Evolutionary conservation across 176 grass and related monocot species (phyloP).

Genomic region (Alloteropsis semialata): DNA sequence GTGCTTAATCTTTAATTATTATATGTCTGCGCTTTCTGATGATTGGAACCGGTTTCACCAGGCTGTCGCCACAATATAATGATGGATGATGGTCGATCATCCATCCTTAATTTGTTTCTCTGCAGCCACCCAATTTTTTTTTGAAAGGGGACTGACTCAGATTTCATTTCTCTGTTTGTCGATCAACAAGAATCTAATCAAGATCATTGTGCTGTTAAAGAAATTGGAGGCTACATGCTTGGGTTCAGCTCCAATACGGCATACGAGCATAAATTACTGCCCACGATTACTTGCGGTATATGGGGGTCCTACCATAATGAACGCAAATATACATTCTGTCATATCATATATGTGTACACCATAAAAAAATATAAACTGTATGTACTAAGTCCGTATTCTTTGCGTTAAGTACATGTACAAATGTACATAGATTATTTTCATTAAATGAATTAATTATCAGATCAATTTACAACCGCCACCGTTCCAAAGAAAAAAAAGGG

Average conservation of each 20-base stretch:
- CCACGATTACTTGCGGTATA: too few relatives aligned
- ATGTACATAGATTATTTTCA: too few relatives aligned
- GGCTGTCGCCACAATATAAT: slow-evolving; percentile 34
- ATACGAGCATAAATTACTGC: too few relatives aligned
- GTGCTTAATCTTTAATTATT: neutral
- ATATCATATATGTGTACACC: too few relatives aligned
- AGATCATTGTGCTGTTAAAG: neutral
- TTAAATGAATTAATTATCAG: too few relatives aligned
- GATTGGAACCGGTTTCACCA: slow-evolving; percentile 36
- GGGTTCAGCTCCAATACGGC: neutral
- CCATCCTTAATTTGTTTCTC: neutral
- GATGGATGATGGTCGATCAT: neutral
- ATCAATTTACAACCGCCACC: too few relatives aligned
- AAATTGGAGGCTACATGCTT: neutral
- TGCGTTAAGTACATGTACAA: too few relatives aligned
- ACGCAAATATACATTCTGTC: too few relatives aligned
- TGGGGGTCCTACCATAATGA: too few relatives aligned
- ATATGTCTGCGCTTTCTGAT: neutral
- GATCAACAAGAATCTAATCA: neutral
- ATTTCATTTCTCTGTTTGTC: slow-evolving; percentile 17
- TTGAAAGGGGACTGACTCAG: neutral
- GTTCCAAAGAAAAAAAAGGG: too few relatives aligned
- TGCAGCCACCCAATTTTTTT: neutral
- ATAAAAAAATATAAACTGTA: too few relatives aligned
- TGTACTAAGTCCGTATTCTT: too few relatives aligned